Evolutionary conservation across 768 basidiomycete genomes (phyloP).

Genomic region (Russula virescens): DNA sequence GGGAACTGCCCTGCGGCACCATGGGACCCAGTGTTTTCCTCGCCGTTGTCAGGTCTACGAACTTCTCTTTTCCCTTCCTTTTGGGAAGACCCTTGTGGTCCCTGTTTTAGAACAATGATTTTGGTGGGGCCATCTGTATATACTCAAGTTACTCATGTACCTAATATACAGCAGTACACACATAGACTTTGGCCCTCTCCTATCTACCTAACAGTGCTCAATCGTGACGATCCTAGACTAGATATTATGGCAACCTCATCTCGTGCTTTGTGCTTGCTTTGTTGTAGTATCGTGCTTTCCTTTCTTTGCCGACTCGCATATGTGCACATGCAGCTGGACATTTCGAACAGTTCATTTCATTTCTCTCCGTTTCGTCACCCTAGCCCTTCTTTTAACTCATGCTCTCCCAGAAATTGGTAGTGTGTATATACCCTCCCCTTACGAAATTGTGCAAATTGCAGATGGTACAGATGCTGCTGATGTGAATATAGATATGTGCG

Average conservation of each 20-base stretch:
- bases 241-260: not conserved
- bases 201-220: too few relatives aligned
- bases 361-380: too few relatives aligned
- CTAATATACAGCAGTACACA: not conserved
- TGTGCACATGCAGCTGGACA: not conserved
- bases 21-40: not conserved
- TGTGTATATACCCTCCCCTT: not conserved
- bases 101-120: not conserved
- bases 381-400: too few relatives aligned
- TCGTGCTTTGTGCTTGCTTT: not conserved
- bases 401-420: too few relatives aligned
- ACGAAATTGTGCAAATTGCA: not conserved
- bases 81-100: not conserved
- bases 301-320: not conserved
- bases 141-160: not conserved
- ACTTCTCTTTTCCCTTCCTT: not conserved
- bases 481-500: not conserved
- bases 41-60: not conserved
- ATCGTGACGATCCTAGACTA: not conserved
- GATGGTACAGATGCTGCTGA: slow-evolving; percentile 1
- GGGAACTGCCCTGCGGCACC: not conserved
- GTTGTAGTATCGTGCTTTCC: not conserved
- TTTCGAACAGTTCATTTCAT: not conserved
- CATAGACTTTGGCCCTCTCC: slow-evolving; percentile 1
- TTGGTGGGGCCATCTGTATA: not conserved